A percentile compares a stretch with the other conserved stretches of the same genome.
Evolutionary conservation across 257 asterid species (phyloP).

Genomic region (Linaria vulgaris): DNA sequence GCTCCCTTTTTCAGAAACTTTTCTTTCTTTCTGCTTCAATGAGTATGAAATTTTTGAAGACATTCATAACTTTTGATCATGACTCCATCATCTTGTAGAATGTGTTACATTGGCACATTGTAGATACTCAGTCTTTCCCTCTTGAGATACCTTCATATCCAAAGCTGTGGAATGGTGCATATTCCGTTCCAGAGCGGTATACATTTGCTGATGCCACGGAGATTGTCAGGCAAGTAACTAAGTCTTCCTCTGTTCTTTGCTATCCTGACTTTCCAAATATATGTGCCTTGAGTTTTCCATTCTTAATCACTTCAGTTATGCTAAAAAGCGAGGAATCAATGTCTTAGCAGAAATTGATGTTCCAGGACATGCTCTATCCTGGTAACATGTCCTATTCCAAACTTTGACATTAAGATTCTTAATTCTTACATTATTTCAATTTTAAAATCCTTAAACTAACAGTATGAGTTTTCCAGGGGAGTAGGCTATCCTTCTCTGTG

Average conservation of each 20-base stretch:
- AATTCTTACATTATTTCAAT: slow-evolving; percentile 5
- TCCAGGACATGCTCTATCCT: slow-evolving; percentile 90
- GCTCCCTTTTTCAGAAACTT: neutral
- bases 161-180: slow-evolving; percentile 84
- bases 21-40: slow-evolving; percentile 2
- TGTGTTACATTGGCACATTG: slow-evolving; percentile 98
- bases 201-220: slow-evolving; percentile 75
- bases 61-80: slow-evolving; percentile 2
- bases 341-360: slow-evolving; percentile 93
- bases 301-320: slow-evolving; percentile 56
- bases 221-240: slow-evolving; percentile 66
- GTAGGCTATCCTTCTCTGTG: slow-evolving; percentile 79
- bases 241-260: slow-evolving; percentile 7
- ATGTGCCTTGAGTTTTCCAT: neutral
- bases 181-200: slow-evolving; percentile 63
- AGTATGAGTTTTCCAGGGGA: slow-evolving; percentile 53
- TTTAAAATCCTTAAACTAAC: neutral
- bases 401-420: neutral
- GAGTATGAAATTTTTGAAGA: neutral
- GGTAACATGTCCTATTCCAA: slow-evolving; percentile 42
- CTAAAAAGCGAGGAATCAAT: slow-evolving; percentile 72
- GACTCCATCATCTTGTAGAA: slow-evolving; percentile 45
- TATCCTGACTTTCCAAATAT: neutral
- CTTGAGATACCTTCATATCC: slow-evolving; percentile 90
- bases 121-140: slow-evolving; percentile 91